These are phyloP conservation scores for Aristolochia contorta DNA, from an alignment of 164 flowering plant genomes.

Conservation along the genomic window DNA sequence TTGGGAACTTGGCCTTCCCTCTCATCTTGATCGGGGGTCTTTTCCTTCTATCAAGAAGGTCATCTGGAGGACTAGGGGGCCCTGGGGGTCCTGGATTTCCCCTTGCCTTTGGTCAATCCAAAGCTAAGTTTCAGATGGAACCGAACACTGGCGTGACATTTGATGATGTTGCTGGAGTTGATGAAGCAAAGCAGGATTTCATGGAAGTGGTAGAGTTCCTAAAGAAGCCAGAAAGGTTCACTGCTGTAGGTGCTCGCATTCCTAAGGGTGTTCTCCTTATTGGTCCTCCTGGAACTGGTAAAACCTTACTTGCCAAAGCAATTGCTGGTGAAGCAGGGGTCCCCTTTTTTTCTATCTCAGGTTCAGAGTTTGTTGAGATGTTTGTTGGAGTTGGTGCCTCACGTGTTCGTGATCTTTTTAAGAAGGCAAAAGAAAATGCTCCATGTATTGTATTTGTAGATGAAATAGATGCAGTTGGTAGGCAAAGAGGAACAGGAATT, in stretches of 20 bases:
- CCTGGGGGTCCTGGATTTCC: constrained; percentile 97
- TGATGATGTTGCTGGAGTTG: constrained; percentile 96
- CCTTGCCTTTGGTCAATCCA: constrained; percentile 69
- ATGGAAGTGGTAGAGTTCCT: constrained; percentile 91
- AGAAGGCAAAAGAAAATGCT: constrained; percentile 92
- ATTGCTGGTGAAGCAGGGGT: constrained; percentile 97
- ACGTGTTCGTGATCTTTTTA: constrained; percentile 89
- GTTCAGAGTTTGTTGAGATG: constrained; percentile 94
- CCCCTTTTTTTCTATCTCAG: constrained; percentile 87
- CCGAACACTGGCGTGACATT: constrained; percentile 94
- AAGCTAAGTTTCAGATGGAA: constrained; percentile 93
- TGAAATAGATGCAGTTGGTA: constrained; percentile 97
- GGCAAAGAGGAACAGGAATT: constrained; percentile 85
- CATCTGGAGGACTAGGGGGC: constrained; percentile 85
- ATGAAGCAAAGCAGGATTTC: constrained; percentile 91
- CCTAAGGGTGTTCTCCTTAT: constrained; percentile 91
- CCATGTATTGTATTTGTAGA: constrained; percentile 94
- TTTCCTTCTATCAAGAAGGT: constrained; percentile 83
- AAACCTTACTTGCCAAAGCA: constrained; percentile 82
- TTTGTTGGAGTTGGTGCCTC: constrained; percentile 97
- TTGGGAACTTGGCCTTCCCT: constrained; percentile 83
- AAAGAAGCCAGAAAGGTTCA: constrained; percentile 89
- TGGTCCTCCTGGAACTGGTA: constrained; percentile 95
- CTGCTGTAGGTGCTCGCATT: constrained; percentile 87
- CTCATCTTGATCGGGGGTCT: constrained; percentile 74